A percentile compares a stretch with the other conserved stretches of the same genome.
phyloP scores from a whole-genome alignment of 2,329 filamentous ascomycete species.

The Septoria petroselini region DNA sequence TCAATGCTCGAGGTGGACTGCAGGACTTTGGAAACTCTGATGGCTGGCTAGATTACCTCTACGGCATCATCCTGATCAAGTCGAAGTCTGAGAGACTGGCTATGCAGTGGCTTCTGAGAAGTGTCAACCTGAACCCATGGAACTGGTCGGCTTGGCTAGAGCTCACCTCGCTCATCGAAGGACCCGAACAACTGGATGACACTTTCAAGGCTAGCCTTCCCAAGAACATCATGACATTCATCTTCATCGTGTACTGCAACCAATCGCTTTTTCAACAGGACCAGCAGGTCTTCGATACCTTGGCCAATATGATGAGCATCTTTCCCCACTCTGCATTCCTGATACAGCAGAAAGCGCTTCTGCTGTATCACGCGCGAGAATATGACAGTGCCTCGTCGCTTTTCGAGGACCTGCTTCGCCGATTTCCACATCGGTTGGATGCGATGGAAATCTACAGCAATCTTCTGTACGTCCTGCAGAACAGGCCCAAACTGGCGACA shows the following conservation, averaged over 20 bases:
- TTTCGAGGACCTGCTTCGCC: conserved; percentile 59
- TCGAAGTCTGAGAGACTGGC: conserved; percentile 86
- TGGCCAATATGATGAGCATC: conserved; percentile 74
- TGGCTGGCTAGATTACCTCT: conserved; percentile 92
- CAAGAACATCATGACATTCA: conserved; percentile 85
- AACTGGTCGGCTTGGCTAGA: conserved; percentile 98
- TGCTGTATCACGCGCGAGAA: conserved; percentile 86
- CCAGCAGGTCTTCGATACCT: conserved; percentile 66
- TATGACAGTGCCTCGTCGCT: conserved; percentile 55
- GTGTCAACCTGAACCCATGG: conserved; percentile 85
- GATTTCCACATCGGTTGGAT: conserved; percentile 70
- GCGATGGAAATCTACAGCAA: conserved; percentile 95
- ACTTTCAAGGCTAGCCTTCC: conserved; percentile 59
- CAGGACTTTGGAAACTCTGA: conserved; percentile 49
- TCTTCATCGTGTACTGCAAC: conserved; percentile 88
- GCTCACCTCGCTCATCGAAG: conserved; percentile 73
- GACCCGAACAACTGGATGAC: conserved; percentile 71
- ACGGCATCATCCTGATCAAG: conserved; percentile 85
- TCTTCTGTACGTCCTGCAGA: conserved; percentile 88
- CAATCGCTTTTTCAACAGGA: conserved; percentile 89
- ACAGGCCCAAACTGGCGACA: conserved; percentile 85
- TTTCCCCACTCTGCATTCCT: conserved; percentile 89
- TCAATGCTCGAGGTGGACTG: conserved; percentile 57
- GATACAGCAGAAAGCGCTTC: conserved; percentile 80
- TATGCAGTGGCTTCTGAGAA: conserved; percentile 80